phyloP scores from a whole-genome alignment of 2,329 filamentous ascomycete genomes.

The Cyphellophora europaea region DNA sequence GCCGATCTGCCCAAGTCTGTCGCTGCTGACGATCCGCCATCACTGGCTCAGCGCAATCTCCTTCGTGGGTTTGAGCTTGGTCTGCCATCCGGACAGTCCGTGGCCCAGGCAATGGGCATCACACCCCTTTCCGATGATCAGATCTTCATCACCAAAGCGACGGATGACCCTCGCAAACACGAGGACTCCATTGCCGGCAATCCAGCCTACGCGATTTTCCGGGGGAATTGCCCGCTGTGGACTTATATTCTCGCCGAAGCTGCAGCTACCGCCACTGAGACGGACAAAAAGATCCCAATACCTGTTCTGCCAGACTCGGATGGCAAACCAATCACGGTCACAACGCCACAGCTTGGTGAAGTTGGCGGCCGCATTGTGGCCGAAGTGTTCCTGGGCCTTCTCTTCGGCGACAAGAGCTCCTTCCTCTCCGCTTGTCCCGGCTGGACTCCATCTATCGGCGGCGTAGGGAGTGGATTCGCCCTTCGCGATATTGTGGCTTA shows the following conservation, averaged over 20 bases:
- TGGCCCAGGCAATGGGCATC: neutral
- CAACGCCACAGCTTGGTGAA: neutral
- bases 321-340: neutral
- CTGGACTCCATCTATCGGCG: neutral
- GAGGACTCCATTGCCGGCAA: neutral
- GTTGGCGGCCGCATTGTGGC: neutral
- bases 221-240: neutral
- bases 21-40: neutral
- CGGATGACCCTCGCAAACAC: neutral
- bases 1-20: neutral
- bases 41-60: conserved; percentile 1
- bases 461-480: neutral
- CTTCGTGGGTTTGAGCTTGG: neutral
- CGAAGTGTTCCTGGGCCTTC: neutral
- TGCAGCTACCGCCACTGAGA: neutral
- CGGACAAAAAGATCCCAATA: neutral
- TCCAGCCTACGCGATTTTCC: neutral
- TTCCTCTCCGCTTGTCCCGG: neutral
- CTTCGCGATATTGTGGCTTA: neutral
- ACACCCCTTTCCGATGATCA: neutral
- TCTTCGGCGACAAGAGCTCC: neutral
- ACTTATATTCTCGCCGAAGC: conserved; percentile 2
- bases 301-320: neutral
- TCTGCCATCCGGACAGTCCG: neutral
- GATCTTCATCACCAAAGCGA: neutral